phyloP scores from a whole-genome alignment of 805 yeast species.

The Saccharomyces paradoxus region DNA sequence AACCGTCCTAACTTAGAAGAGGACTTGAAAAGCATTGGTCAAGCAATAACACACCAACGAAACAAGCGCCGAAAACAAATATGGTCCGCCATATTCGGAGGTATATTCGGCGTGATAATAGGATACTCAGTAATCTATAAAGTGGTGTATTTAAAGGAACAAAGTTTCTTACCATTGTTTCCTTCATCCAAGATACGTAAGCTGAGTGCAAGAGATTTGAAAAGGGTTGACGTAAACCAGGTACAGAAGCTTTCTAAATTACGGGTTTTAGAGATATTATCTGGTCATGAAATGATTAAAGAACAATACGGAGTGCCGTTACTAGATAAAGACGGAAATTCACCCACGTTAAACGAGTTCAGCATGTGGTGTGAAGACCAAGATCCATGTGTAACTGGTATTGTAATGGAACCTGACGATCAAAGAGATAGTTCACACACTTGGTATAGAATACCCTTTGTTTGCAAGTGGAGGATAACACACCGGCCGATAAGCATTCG shows the following conservation, averaged over 20 bases:
- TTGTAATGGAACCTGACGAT: slow-evolving; percentile 16
- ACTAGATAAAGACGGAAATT: slow-evolving; percentile 11
- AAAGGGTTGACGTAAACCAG: slow-evolving; percentile 14
- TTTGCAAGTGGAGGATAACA: slow-evolving; percentile 22
- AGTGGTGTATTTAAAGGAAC: slow-evolving; percentile 20
- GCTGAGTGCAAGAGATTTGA: slow-evolving; percentile 17
- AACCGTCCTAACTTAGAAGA: neutral
- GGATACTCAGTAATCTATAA: slow-evolving; percentile 26
- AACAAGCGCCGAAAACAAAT: slow-evolving; percentile 12
- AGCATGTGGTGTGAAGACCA: slow-evolving; percentile 28
- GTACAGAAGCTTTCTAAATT: slow-evolving; percentile 16
- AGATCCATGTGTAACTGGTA: slow-evolving; percentile 24
- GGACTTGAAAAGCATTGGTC: slow-evolving; percentile 10
- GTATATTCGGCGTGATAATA: slow-evolving; percentile 15
- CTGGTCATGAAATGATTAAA: slow-evolving; percentile 26
- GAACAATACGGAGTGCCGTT: slow-evolving; percentile 28
- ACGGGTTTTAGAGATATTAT: slow-evolving; percentile 18
- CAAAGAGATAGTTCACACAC: slow-evolving; percentile 3
- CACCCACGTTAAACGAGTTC: slow-evolving; percentile 17
- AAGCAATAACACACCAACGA: slow-evolving; percentile 16
- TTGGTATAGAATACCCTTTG: slow-evolving; percentile 22
- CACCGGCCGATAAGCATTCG: slow-evolving; percentile 18
- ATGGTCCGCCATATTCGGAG: slow-evolving; percentile 8
- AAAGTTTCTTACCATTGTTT: slow-evolving; percentile 20
- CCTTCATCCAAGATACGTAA: slow-evolving; percentile 21